phyloP scores from a whole-genome alignment of 257 asterid genomes.

The Paraleonurus japonicus region DNA sequence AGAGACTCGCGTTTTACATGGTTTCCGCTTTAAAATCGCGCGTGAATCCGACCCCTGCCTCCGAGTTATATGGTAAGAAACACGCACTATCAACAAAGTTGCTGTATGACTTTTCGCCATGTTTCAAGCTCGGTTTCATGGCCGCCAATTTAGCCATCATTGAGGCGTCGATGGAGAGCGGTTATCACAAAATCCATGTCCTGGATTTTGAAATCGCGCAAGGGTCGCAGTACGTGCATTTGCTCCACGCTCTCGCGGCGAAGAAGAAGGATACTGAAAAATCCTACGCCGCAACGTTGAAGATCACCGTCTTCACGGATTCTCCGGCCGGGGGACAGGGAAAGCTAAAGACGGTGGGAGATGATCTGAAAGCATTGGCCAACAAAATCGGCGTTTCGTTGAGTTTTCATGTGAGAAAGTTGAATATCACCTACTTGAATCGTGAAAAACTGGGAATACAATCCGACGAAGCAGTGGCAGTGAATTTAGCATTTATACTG shows the following conservation, averaged over 20 bases:
- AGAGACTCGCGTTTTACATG: conserved; percentile 50
- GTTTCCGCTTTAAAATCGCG: conserved; percentile 47
- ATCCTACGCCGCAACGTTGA: conserved; percentile 27
- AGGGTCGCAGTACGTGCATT: conserved; percentile 77
- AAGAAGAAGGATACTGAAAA: conserved; percentile 35
- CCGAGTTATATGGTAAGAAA: conserved; percentile 42
- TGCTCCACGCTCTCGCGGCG: conserved; percentile 72
- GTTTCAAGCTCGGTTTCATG: conserved; percentile 88
- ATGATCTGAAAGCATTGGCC: conserved; percentile 40
- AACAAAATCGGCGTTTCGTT: conserved; percentile 46
- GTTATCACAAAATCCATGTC: conserved; percentile 52
- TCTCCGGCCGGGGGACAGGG: conserved; percentile 35
- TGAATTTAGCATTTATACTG: conserved; percentile 71
- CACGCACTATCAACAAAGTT: conserved; percentile 46
- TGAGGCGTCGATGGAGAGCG: conserved; percentile 51
- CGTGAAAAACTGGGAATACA: conserved; percentile 44
- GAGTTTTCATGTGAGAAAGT: conserved; percentile 28
- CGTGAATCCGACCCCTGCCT: conserved; percentile 35
- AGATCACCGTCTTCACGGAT: conserved; percentile 60
- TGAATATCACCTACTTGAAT: conserved; percentile 32
- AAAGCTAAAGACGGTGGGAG: conserved; percentile 37
- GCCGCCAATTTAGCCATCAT: conserved; percentile 81
- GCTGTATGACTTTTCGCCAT: conserved; percentile 64
- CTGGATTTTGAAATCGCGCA: conserved; percentile 76
- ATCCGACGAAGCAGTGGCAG: conserved; percentile 56